Percentiles rank a stretch among this genome's conserved stretches.
phyloP scores from a whole-genome alignment of 352 stramenopile species.

The Globisporangium cederbergense region DNA sequence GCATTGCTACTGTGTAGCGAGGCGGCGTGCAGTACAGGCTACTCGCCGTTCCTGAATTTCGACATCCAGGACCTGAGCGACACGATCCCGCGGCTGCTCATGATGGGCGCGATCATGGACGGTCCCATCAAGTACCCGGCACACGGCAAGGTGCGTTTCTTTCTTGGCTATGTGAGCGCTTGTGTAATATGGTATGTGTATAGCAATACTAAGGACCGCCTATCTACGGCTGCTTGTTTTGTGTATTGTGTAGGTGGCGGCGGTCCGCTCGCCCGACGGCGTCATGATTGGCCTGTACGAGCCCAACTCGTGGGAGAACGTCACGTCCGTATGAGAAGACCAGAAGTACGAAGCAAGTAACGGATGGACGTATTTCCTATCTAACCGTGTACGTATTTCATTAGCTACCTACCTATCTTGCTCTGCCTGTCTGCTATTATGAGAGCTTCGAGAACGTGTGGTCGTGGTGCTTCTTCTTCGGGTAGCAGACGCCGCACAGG shows the following conservation, averaged over 20 bases:
- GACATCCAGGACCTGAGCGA: conserved; percentile 88
- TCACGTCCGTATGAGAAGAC: conserved; percentile 44
- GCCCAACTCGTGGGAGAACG: conserved; percentile 84
- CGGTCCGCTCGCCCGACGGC: conserved; percentile 84
- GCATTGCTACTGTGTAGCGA: conserved; percentile 31
- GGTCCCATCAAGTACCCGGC: conserved; percentile 92
- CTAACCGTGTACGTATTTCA: neutral
- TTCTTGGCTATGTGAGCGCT: neutral
- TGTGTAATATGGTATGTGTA: neutral
- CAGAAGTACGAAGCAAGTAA: neutral
- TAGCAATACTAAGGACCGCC: neutral
- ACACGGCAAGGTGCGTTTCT: conserved; percentile 68
- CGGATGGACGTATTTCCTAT: neutral
- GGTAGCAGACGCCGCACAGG: conserved; percentile 22
- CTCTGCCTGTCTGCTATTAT: neutral
- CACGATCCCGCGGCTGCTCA: conserved; percentile 79
- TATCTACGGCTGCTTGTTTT: neutral
- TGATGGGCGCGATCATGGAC: conserved; percentile 88
- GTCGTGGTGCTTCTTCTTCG: neutral
- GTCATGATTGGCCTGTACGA: conserved; percentile 93
- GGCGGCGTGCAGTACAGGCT: conserved; percentile 79
- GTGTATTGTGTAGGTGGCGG: conserved; percentile 53
- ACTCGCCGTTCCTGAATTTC: conserved; percentile 91
- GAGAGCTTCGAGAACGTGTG: conserved; percentile 16
- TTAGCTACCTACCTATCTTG: neutral